These are phyloP conservation scores for Tilletia indica DNA, from an alignment of 1,284 basidiomycete genomes.

Conservation along the genomic window DNA sequence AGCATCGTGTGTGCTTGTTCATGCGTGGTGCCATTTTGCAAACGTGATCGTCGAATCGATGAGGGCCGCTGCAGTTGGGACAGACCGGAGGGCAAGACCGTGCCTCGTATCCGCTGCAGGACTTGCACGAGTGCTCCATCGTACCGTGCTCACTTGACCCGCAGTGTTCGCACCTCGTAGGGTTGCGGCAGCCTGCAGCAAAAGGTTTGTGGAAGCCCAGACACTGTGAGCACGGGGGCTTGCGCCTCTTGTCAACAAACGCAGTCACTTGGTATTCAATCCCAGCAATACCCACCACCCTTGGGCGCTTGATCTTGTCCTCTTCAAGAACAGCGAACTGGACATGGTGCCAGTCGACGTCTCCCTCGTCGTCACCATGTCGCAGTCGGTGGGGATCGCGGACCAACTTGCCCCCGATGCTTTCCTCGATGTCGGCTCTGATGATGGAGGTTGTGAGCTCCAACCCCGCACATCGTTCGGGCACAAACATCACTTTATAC, in stretches of 20 bases:
- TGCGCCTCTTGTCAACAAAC: not conserved
- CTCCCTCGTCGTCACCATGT: not conserved
- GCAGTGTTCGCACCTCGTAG: not conserved
- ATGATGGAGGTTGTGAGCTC: not conserved
- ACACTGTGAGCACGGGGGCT: not conserved
- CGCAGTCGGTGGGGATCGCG: not conserved
- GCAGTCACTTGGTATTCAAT: not conserved
- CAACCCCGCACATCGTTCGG: not conserved
- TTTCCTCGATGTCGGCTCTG: not conserved
- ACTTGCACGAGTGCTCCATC: no score
- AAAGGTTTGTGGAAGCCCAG: not conserved
- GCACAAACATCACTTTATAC: constrained; percentile 2
- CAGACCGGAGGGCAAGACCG: no score
- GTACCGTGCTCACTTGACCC: no score
- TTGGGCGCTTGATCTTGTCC: not conserved
- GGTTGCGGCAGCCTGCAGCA: not conserved
- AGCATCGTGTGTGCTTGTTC: no score
- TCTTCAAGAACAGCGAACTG: not conserved
- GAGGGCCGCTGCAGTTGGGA: no score
- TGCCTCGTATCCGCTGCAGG: no score
- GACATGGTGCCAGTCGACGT: not conserved
- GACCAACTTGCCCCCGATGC: not conserved
- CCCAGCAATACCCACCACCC: not conserved
- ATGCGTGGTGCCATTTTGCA: no score
- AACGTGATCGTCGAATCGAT: no score